Percentiles rank a stretch among this genome's conserved stretches.
Conservation (phyloP, 2,329 filamentous ascomycete species). For the Pseudopithomyces maydicus region DNA sequence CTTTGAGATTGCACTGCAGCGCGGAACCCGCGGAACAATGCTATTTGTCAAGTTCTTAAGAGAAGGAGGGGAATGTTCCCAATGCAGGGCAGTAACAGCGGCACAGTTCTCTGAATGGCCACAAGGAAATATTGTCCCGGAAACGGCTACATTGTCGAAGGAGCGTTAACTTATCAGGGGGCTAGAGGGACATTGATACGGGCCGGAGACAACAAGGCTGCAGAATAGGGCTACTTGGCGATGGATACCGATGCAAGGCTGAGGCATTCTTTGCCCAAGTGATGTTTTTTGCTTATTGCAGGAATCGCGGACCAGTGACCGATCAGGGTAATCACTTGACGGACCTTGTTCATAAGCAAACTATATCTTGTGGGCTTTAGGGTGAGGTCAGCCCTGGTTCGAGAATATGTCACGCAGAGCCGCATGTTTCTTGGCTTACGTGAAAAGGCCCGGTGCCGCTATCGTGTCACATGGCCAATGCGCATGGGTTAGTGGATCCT, state of each 20-base stretch:
- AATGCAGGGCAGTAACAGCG: not conserved
- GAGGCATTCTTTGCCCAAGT: not conserved
- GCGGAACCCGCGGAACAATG: not conserved
- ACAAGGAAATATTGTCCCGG: not conserved
- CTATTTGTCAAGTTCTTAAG: not conserved
- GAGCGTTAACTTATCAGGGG: not conserved
- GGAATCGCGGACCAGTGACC: not conserved
- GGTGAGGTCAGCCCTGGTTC: not conserved
- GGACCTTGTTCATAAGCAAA: not conserved
- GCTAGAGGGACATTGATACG: not conserved
- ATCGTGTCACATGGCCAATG: no score
- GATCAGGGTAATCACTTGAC: not conserved
- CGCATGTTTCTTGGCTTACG: not conserved
- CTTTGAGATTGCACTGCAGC: not conserved
- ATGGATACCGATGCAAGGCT: not conserved
- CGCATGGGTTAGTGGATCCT: no score
- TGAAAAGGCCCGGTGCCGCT: not conserved
- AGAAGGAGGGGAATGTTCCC: not conserved
- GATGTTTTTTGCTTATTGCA: not conserved
- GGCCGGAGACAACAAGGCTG: not conserved
- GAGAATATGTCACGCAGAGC: not conserved
- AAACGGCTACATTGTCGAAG: not conserved
- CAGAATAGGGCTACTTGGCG: not conserved
- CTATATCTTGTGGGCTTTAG: not conserved
- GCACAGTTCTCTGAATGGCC: not conserved